Evolutionary conservation across 345 rosid genomes (phyloP), one percentile per base, ranked within the genome.

Genomic region (Hevea brasiliensis): DNA sequence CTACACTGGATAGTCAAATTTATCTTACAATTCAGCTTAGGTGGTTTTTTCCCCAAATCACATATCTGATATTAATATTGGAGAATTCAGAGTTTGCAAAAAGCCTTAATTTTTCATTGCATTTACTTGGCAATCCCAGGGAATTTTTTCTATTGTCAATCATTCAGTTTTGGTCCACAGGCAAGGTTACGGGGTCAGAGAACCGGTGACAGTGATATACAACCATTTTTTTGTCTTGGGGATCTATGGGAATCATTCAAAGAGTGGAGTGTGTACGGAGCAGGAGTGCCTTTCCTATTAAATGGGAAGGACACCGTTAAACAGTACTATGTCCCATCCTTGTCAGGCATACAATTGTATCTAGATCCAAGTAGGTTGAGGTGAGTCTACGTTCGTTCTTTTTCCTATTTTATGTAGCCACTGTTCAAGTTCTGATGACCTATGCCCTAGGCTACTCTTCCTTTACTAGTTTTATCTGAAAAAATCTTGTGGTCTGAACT

Each of bases 241-340:
- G 93, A 89, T 74, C 76, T 87, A 9, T 86, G 92, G 92, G 92
- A 89, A 67, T 84, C 85, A 32, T 87, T 77, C 62, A 79, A 67
- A 37, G 90, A 89, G 61, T 89, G 92, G 90, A 89, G 92, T 72
- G 87, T 77, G 29, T 89, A 82, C 69, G 92, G 92, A 62, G 88
- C 75, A 21, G 90, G 84, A 79, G 93, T 89, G 72, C 89, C 90
- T 0, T 78, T 89, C 5, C 27, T 82, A 55, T 76, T 89, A 74
- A 77, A 76, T 73, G 86, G 83, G 40, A 68, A 74, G 11, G 84
- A 87, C 24, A 54, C 79, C 53, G 83, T 87, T 67, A 78, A 82
- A 65, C 93, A 89, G 76, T 89, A 89, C 66, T 89, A 89, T 70
- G 93, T 89, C 56, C 93, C 93, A 20, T 89, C 81, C 58, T 82